Conservation (phyloP, 148 eudicot species). For the Fagopyrum tataricum region DNA sequence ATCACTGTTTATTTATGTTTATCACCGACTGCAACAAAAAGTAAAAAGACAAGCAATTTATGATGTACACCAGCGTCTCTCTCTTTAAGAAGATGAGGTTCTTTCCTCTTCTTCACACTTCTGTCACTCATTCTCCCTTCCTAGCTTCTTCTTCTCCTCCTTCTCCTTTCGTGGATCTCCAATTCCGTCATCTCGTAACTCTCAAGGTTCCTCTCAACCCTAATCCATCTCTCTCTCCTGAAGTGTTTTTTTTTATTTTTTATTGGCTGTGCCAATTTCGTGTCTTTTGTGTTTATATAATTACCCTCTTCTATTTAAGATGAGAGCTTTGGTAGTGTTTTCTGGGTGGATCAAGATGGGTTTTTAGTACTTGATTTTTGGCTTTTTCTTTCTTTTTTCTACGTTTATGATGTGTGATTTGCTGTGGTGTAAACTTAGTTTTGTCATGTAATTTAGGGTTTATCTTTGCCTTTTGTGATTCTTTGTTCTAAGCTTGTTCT, state of each 20-base stretch:
- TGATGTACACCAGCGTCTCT: not conserved
- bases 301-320: not conserved
- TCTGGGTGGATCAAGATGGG: not conserved
- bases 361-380: not conserved
- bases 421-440: not conserved
- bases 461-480: not conserved
- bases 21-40: not conserved
- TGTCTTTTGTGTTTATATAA: not conserved
- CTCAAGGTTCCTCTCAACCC: not conserved
- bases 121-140: not conserved
- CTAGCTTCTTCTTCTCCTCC: not conserved
- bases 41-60: not conserved
- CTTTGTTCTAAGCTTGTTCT: not conserved
- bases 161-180: not conserved
- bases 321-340: conserved; percentile 7
- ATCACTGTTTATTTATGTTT: not conserved
- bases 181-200: not conserved
- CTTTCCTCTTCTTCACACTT: conserved; percentile 7
- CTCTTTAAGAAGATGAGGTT: conserved; percentile 4
- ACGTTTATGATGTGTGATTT: not conserved
- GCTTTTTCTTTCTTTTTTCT: not conserved
- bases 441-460: not conserved
- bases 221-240: not conserved
- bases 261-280: not conserved
- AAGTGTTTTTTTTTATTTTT: not conserved